Percentiles rank a stretch among this genome's conserved stretches.
Evolutionary conservation across 257 asterid genomes (phyloP).

Genomic region (Jaltomata sinuosa): DNA sequence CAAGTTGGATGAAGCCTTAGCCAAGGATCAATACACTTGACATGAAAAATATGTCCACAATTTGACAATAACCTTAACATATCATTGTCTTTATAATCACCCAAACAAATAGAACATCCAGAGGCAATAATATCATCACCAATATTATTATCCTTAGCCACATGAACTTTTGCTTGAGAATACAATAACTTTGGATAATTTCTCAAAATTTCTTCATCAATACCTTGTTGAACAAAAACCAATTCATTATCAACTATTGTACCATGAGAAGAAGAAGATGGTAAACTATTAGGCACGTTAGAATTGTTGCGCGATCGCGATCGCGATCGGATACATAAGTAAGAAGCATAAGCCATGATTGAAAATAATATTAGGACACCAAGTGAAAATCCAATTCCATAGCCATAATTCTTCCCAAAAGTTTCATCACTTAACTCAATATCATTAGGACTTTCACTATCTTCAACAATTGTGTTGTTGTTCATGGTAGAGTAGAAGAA

Average conservation of each 20-base stretch:
- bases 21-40: slow-evolving; percentile 20
- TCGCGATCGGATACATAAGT: not conserved
- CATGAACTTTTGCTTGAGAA: not conserved
- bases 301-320: not conserved
- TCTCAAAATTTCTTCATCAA: not conserved
- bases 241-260: not conserved
- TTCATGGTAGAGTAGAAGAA: not conserved
- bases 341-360: not conserved
- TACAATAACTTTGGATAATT: slow-evolving; percentile 1
- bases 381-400: not conserved
- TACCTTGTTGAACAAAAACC: not conserved
- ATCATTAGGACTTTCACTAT: not conserved
- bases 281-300: not conserved
- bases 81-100: slow-evolving; percentile 11
- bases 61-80: slow-evolving; percentile 6
- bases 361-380: not conserved
- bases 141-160: not conserved
- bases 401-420: not conserved
- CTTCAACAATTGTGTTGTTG: not conserved
- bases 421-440: not conserved
- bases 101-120: slow-evolving; percentile 22
- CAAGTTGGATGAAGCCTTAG: slow-evolving; percentile 17
- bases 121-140: not conserved
- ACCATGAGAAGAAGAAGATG: not conserved
- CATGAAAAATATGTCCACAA: slow-evolving; percentile 21